Percentiles rank a stretch among this genome's conserved stretches.
Conservation (phyloP, 257 asterid genomes). For the Linaria vulgaris region DNA sequence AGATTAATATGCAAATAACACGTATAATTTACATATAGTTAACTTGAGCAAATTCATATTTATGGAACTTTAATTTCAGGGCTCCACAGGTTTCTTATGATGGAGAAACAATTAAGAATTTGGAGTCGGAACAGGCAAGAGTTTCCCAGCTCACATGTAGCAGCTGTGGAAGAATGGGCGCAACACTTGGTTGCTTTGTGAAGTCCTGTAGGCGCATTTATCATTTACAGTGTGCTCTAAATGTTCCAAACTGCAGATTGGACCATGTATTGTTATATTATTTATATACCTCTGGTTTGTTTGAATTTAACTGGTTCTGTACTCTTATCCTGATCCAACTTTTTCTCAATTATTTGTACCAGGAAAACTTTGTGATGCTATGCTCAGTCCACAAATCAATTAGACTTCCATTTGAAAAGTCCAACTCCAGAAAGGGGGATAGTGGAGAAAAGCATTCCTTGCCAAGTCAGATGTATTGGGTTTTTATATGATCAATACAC, state of each 20-base stretch:
- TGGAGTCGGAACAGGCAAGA: conserved; percentile 76
- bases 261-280: conserved; percentile 49
- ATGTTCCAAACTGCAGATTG: conserved; percentile 77
- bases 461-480: conserved; percentile 45
- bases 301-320: conserved; percentile 11
- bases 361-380: conserved; percentile 71
- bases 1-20: too few relatives aligned
- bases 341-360: conserved; percentile 24
- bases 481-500: background rate
- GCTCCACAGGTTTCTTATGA: conserved; percentile 74
- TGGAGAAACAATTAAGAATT: conserved; percentile 65
- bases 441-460: conserved; percentile 30
- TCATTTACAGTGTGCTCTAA: conserved; percentile 87
- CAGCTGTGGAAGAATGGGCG: conserved; percentile 86
- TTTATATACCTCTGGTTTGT: conserved; percentile 3
- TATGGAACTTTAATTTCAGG: conserved; percentile 49
- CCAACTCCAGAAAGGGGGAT: conserved; percentile 36
- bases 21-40: too few relatives aligned
- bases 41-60: conserved; percentile 1
- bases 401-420: conserved; percentile 73
- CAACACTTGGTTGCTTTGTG: conserved; percentile 88
- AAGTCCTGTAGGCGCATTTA: conserved; percentile 81
- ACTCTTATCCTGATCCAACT: conserved; percentile 13
- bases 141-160: conserved; percentile 92
- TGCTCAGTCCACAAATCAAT: conserved; percentile 72